These are phyloP conservation scores for Styphnolobium japonicum DNA, from an alignment of 306 rosid species.

Conservation along the genomic window DNA sequence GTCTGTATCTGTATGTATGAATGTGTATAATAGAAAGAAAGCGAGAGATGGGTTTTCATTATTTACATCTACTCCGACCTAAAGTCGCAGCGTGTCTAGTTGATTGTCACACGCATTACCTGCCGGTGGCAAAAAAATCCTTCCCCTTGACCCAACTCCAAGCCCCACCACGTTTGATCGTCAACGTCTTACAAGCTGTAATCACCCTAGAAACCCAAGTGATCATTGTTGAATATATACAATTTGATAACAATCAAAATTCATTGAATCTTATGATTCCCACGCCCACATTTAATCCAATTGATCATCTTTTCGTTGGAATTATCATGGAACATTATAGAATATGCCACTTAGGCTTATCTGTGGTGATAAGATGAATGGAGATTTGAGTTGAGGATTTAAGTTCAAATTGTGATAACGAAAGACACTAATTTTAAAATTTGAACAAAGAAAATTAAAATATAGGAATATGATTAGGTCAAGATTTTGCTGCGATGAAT, in stretches of 20 bases:
- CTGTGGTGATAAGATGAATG: not conserved
- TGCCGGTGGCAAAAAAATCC: not conserved
- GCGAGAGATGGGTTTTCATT: not conserved
- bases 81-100: not conserved
- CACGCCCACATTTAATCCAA: not conserved
- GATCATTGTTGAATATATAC: not conserved
- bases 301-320: not conserved
- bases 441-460: not conserved
- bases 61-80: not conserved
- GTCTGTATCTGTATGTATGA: not conserved
- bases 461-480: not conserved
- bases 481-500: not conserved
- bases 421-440: no score
- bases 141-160: not conserved
- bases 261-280: not conserved
- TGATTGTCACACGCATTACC: slow-evolving; percentile 21
- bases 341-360: not conserved
- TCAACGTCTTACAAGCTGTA: not conserved
- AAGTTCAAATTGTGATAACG: not conserved
- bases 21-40: not conserved
- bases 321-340: not conserved
- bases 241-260: not conserved
- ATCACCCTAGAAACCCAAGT: not conserved
- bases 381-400: not conserved
- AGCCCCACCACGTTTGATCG: slow-evolving; percentile 27